Evolutionary conservation across 2,329 filamentous ascomycete species (phyloP), one percentile per base, ranked within the genome.

Genomic region (Epichloe hybrida): DNA sequence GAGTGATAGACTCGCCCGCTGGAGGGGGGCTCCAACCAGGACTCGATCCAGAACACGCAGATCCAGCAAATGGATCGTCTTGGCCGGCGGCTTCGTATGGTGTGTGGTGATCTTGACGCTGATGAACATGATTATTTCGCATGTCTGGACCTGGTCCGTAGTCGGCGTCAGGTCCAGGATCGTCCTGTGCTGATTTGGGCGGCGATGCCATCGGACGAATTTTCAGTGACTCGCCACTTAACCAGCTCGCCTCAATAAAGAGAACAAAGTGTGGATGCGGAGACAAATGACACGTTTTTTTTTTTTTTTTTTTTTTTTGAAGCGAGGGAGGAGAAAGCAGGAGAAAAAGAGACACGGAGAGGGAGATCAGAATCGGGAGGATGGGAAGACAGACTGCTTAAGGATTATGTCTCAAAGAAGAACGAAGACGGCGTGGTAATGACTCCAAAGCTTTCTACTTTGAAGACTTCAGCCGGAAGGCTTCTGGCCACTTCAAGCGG

Each of bases 181-280:
- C 38, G 13, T 52, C 47, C 47, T 51, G 46, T 27, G 39, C 47
- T 15, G 50, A 45, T 34, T 44, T 51, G 6, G 50, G 40, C 35
- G 43, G 36, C 46, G 50, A 54, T 48, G 52, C 20, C 52, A 54
- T 54, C 27, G 34, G 34, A 13, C 12, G 37, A 12, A 20, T 34
- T 37, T 31, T 6, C 5, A 23, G 42, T 13, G 43, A 9, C 8
- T 12, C 13, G 35, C 12, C 39, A 13, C 21, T 35, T 3, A 4
- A 37, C n/a, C 21, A 44, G 8, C 13, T 43, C 34, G 39, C 40
- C 21, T 49, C 15, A n/a, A n/a, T 15, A 11, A 38, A 13, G 46
- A 36, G 27, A 42, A 52, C 39, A 48, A 44, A 38, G 39, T 44
- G 35, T 21, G 40, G 20, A 44, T 23, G 42, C 46, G n/a, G 37